Evolutionary conservation across 306 rosid species (phyloP).

Genomic region (Crotalaria pallida): DNA sequence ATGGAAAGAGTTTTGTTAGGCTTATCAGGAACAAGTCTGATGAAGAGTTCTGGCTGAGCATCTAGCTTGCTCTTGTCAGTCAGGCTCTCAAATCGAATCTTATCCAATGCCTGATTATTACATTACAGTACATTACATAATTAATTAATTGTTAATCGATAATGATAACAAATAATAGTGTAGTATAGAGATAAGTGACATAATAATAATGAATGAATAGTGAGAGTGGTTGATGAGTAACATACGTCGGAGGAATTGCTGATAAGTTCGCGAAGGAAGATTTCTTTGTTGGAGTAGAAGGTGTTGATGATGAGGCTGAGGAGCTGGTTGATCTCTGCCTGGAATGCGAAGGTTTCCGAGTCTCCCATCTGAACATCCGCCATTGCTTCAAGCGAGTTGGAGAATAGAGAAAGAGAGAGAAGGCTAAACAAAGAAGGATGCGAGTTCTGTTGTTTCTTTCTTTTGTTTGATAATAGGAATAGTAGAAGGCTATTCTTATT

Average conservation of each 20-base stretch:
- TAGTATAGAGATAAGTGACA: too few species aligned
- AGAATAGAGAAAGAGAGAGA: too few species aligned
- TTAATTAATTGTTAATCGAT: too few species aligned
- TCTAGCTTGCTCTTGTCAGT: constrained; percentile 53
- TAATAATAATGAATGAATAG: too few species aligned
- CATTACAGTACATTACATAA: too few species aligned
- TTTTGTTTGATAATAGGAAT: too few species aligned
- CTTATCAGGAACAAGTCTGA: constrained; percentile 51
- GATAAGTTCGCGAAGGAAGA: constrained; percentile 53
- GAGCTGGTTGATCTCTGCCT: constrained; percentile 59
- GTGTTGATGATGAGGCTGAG: constrained; percentile 60
- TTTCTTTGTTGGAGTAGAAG: constrained; percentile 56
- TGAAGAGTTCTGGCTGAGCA: constrained; percentile 53
- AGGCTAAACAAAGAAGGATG: too few species aligned
- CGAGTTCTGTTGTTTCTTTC: too few species aligned
- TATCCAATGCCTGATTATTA: constrained; percentile 43
- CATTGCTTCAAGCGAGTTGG: too few species aligned
- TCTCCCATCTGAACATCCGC: constrained; percentile 53
- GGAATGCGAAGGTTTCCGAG: constrained; percentile 53
- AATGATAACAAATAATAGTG: too few species aligned
- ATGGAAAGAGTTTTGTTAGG: constrained; percentile 50
- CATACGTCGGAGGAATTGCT: constrained; percentile 55
- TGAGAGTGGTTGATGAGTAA: background rate
- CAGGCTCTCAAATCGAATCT: constrained; percentile 50
- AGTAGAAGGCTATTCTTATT: too few species aligned